Percentiles rank a stretch among this genome's conserved stretches.
These are phyloP conservation scores for Trichoderma endophyticum DNA, from an alignment of 2,329 filamentous ascomycete species.

Conservation along the genomic window DNA sequence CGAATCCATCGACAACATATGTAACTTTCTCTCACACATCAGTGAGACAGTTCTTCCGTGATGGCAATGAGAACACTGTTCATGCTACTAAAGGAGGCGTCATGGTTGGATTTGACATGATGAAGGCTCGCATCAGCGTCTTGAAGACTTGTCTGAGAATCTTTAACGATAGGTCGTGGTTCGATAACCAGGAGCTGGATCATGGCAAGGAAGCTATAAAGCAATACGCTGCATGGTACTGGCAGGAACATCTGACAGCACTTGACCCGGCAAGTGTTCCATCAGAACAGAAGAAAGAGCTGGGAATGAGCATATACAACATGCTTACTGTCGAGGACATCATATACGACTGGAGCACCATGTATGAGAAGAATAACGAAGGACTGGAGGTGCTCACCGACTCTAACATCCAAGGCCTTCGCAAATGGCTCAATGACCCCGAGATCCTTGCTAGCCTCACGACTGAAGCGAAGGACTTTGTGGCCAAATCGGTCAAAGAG, in stretches of 20 bases:
- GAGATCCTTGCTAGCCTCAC: conserved; percentile 32
- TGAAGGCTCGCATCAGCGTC: conserved; percentile 36
- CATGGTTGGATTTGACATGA: conserved; percentile 35
- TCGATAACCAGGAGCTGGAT: conserved; percentile 28
- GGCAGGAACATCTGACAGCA: conserved; percentile 41
- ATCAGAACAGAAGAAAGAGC: conserved; percentile 30
- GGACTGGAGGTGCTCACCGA: conserved; percentile 42
- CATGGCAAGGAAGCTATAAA: conserved; percentile 31
- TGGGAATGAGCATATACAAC: conserved; percentile 34
- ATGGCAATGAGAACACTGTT: conserved; percentile 28
- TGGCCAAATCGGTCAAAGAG: conserved; percentile 25
- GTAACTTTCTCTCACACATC: conserved; percentile 42
- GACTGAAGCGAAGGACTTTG: conserved; percentile 33
- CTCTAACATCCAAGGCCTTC: conserved; percentile 36
- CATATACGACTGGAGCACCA: conserved; percentile 40
- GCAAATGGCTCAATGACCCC: conserved; percentile 35
- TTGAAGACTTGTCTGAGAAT: conserved; percentile 39
- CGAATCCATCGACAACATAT: conserved; percentile 39
- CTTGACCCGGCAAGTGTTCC: conserved; percentile 32
- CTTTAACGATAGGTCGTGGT: conserved; percentile 35
- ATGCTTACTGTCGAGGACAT: conserved; percentile 39
- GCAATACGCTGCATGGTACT: conserved; percentile 45
- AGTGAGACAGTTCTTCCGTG: conserved; percentile 39
- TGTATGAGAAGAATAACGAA: conserved; percentile 41
- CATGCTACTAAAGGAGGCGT: conserved; percentile 20